A percentile compares a stretch with the other conserved stretches of the same genome.
These are phyloP conservation scores for Erythrophleum ivorense DNA, from an alignment of 331 rosid species.

Conservation along the genomic window DNA sequence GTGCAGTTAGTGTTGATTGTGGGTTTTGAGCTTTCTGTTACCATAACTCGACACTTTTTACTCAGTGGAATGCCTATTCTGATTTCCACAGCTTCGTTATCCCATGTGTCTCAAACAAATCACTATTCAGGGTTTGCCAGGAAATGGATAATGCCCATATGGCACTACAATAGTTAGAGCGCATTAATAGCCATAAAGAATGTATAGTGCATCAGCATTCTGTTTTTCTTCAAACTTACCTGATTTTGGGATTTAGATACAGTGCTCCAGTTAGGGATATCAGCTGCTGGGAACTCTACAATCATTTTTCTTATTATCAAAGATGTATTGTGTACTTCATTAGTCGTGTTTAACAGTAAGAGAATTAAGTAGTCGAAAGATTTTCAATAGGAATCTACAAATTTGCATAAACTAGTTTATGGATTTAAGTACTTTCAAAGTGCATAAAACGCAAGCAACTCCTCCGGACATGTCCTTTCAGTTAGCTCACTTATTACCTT, in stretches of 20 bases:
- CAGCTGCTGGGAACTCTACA: neutral
- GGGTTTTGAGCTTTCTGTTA: constrained; percentile 35
- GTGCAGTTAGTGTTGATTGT: constrained; percentile 43
- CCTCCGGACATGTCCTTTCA: neutral
- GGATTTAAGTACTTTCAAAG: neutral
- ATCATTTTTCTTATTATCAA: neutral
- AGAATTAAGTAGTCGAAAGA: neutral
- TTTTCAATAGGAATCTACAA: neutral
- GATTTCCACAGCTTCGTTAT: constrained; percentile 30
- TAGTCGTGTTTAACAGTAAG: neutral
- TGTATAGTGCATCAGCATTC: constrained; percentile 16
- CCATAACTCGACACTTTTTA: constrained; percentile 34
- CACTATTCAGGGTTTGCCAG: constrained; percentile 19
- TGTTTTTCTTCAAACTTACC: neutral
- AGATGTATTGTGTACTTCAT: neutral
- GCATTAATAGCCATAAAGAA: neutral
- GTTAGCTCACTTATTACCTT: neutral
- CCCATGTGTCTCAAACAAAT: constrained; percentile 33
- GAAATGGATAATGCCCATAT: neutral
- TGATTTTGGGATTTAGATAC: neutral
- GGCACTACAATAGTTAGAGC: neutral
- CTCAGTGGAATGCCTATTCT: constrained; percentile 53
- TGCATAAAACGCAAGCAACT: neutral
- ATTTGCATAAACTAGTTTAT: neutral
- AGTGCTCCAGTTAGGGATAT: neutral